A percentile compares a stretch with the other conserved stretches of the same genome.
Conservation (phyloP, 2,329 filamentous ascomycete genomes). For the Penicillium olsonii region DNA sequence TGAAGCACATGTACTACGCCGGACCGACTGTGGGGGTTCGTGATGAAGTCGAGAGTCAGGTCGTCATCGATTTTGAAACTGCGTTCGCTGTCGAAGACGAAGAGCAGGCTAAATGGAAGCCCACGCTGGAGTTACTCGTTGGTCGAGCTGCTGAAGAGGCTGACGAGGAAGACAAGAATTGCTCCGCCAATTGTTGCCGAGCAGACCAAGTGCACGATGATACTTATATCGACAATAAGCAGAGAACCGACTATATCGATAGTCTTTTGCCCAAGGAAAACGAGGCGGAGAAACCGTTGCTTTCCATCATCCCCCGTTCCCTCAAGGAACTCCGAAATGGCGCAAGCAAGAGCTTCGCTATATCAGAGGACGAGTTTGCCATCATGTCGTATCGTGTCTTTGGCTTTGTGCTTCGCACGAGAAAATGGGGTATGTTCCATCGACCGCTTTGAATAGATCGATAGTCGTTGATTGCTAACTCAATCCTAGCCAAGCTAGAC, state of each 20-base stretch:
- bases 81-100: constrained; percentile 19
- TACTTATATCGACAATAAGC: constrained; percentile 11
- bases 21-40: constrained; percentile 23
- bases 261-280: constrained; percentile 6
- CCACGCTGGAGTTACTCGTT: constrained; percentile 2
- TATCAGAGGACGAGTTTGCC: constrained; percentile 27
- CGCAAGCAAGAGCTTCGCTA: not conserved
- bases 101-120: constrained; percentile 8
- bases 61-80: constrained; percentile 34
- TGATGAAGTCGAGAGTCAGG: constrained; percentile 35
- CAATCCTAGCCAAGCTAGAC: too few species aligned
- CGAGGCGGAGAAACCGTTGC: constrained; percentile 2
- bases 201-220: constrained; percentile 12
- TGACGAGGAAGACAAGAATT: not conserved
- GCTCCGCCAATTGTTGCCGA: constrained; percentile 2
- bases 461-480: too few species aligned
- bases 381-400: constrained; percentile 40
- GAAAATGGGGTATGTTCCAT: not conserved
- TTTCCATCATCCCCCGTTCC: constrained; percentile 10
- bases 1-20: constrained; percentile 32
- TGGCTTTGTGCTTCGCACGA: constrained; percentile 35
- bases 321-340: not conserved
- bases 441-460: too few species aligned
- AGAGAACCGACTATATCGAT: constrained; percentile 12
- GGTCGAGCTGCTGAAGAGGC: not conserved